Percentiles rank a stretch among this genome's conserved stretches.
Evolutionary conservation across 495 filamentous ascomycete genomes (phyloP).

Genomic region (Cercophora scortea): DNA sequence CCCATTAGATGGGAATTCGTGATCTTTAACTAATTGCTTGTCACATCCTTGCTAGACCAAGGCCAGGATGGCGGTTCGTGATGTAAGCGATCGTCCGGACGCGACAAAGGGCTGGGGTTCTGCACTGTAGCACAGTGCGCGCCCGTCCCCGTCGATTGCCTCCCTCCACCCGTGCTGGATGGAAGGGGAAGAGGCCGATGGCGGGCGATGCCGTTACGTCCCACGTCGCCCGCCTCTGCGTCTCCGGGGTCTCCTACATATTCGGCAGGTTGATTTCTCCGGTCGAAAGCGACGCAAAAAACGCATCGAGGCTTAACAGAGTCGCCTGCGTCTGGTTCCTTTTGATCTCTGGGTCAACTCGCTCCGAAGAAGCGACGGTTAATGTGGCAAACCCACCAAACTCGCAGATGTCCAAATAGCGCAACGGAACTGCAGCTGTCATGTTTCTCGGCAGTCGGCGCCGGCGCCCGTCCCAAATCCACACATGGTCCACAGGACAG

Average conservation of each 20-base stretch:
- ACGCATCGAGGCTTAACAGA: neutral
- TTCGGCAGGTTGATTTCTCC: neutral
- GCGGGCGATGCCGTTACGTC: neutral
- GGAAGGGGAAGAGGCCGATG: no score
- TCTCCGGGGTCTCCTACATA: neutral
- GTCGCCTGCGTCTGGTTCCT: no score
- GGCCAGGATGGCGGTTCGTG: neutral
- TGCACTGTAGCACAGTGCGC: neutral
- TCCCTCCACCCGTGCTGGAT: no score
- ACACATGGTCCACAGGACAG: no score
- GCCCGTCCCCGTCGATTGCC: neutral
- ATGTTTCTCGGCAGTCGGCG: neutral
- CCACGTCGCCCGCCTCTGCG: neutral
- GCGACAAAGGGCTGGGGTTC: neutral
- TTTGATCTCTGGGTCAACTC: no score
- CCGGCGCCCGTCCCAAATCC: neutral
- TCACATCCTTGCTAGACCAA: constrained; percentile 7
- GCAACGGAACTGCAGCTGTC: neutral
- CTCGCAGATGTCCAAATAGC: no score
- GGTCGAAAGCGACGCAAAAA: neutral
- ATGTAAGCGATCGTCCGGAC: neutral
- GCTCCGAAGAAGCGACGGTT: no score
- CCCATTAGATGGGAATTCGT: constrained; percentile 7
- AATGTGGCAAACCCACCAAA: no score
- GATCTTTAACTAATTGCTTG: constrained; percentile 16